These are phyloP conservation scores for Alternaria burnsii DNA, from an alignment of 2,329 filamentous ascomycete species.

Conservation along the genomic window DNA sequence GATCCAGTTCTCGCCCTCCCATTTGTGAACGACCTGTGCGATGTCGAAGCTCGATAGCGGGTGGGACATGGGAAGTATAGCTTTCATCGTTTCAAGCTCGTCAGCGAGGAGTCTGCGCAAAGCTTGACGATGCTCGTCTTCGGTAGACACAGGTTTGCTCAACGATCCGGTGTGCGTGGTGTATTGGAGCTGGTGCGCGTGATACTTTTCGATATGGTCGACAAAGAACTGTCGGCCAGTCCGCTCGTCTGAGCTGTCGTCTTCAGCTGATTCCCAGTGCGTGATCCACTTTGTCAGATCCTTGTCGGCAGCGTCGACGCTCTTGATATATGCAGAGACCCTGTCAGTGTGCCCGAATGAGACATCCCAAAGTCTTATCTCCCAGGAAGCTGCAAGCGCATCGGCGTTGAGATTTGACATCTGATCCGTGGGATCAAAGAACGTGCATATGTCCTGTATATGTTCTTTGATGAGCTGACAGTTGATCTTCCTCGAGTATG, in stretches of 20 bases:
- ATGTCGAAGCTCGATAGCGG: not conserved
- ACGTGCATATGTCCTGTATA: not conserved
- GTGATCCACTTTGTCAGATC: not conserved
- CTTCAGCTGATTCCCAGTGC: not conserved
- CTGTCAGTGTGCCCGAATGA: not conserved
- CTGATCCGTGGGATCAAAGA: not conserved
- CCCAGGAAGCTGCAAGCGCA: conserved; percentile 1
- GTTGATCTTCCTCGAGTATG: not conserved
- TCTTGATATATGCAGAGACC: not conserved
- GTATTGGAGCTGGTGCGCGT: not conserved
- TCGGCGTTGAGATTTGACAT: not conserved
- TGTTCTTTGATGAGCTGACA: not conserved
- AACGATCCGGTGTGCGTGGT: not conserved
- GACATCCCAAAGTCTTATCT: not conserved
- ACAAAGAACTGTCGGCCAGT: not conserved
- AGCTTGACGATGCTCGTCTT: not conserved
- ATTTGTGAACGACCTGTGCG: not conserved
- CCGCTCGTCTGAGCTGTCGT: not conserved
- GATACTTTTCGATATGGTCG: not conserved
- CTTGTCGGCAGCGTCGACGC: not conserved
- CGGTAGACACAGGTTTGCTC: not conserved
- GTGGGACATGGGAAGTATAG: not conserved
- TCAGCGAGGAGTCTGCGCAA: not conserved
- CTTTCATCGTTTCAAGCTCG: not conserved
- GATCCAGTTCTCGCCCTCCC: not conserved